Conservation (phyloP, 2,329 filamentous ascomycete genomes). For the Fusarium sp. region DNA sequence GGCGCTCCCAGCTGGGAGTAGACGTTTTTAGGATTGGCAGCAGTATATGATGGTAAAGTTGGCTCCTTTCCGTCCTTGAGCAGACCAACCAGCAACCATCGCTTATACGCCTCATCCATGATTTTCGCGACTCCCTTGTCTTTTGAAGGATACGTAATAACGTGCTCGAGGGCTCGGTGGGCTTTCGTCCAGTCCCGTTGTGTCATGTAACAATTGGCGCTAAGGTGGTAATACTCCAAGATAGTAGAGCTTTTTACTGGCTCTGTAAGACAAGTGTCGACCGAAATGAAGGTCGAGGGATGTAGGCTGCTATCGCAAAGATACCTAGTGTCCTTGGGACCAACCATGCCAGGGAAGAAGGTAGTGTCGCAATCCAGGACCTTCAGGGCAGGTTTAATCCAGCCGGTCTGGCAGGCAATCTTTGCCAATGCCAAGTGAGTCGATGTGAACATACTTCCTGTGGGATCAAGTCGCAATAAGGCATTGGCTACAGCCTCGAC, state of each 20-base stretch:
- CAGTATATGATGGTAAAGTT: conserved; percentile 67
- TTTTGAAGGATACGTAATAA: conserved; percentile 74
- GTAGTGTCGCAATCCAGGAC: conserved; percentile 75
- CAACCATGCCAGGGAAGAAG: conserved; percentile 67
- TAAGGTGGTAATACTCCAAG: conserved; percentile 74
- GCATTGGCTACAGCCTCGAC: conserved; percentile 62
- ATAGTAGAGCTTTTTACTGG: conserved; percentile 65
- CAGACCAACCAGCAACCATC: conserved; percentile 84
- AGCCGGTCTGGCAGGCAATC: conserved; percentile 67
- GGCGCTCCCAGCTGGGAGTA: conserved; percentile 71
- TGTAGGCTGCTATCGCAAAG: conserved; percentile 61
- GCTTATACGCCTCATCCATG: conserved; percentile 92
- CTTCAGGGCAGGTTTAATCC: conserved; percentile 66
- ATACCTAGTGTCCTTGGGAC: conserved; percentile 51
- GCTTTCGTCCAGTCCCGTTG: conserved; percentile 72
- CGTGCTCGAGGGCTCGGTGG: conserved; percentile 70
- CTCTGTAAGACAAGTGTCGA: conserved; percentile 67
- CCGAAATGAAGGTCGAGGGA: conserved; percentile 69
- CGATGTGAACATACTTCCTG: conserved; percentile 73
- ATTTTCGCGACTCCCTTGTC: conserved; percentile 76
- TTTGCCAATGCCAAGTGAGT: conserved; percentile 69
- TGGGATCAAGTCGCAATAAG: conserved; percentile 74
- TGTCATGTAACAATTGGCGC: conserved; percentile 73
- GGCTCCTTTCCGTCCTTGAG: conserved; percentile 73
- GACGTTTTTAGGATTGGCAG: conserved; percentile 63